Conservation (phyloP, 768 basidiomycete species). For the Pleurotus pulmonarius region DNA sequence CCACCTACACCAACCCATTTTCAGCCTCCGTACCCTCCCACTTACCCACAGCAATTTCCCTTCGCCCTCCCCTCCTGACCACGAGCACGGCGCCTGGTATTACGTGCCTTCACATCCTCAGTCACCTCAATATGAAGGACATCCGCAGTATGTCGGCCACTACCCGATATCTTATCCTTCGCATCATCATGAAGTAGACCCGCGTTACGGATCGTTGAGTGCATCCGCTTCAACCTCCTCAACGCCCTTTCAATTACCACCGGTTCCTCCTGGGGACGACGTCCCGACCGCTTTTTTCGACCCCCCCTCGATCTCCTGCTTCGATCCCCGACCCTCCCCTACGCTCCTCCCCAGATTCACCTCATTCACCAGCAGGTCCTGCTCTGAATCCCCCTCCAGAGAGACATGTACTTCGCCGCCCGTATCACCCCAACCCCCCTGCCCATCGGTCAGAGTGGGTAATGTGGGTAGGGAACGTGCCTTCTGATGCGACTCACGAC, state of each 20-base stretch:
- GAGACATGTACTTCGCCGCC: conserved; percentile 37
- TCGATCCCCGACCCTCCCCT: no score
- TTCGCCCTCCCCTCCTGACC: conserved; percentile 29
- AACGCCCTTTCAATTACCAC: conserved; percentile 8
- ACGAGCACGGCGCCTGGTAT: conserved; percentile 51
- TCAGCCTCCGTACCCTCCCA: conserved; percentile 29
- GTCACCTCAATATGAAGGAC: conserved; percentile 22
- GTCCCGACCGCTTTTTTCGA: no score
- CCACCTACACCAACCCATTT: conserved; percentile 31
- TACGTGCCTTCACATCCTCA: conserved; percentile 33
- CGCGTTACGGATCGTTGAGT: no score
- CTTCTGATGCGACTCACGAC: conserved; percentile 75
- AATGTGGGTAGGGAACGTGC: conserved; percentile 96
- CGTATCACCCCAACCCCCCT: conserved; percentile 71
- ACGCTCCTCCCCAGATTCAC: no score
- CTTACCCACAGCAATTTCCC: conserved; percentile 32
- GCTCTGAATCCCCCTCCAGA: conserved; percentile 13
- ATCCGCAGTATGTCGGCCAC: conserved; percentile 26
- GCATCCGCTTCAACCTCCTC: conserved; percentile 9
- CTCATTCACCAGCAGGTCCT: neutral
- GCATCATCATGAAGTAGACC: conserved; percentile 19
- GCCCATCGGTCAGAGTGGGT: conserved; percentile 85
- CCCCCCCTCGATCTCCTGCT: neutral
- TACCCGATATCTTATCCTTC: conserved; percentile 27
- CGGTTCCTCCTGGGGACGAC: neutral